Conservation (phyloP, 371 early-diverging fungal genomes). For the Mucor racemosus region DNA sequence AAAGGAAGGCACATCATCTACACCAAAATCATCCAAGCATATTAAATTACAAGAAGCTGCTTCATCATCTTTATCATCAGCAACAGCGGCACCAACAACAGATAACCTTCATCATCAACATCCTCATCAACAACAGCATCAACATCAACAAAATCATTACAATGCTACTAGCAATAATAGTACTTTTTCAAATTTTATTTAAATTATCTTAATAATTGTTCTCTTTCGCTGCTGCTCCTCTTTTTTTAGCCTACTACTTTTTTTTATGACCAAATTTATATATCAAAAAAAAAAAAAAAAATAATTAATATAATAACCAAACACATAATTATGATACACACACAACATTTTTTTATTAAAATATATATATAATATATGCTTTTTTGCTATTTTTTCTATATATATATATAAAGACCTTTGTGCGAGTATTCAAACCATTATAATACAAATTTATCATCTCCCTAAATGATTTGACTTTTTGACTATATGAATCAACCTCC, state of each 20-base stretch:
- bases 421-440: background rate
- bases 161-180: slow-evolving; percentile 13
- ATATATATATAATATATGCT: slow-evolving; percentile 5
- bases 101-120: background rate
- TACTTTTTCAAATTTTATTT: slow-evolving; percentile 35
- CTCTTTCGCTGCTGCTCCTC: slow-evolving; percentile 8
- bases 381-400: slow-evolving; percentile 2
- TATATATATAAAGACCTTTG: background rate
- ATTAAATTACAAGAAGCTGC: slow-evolving; percentile 6
- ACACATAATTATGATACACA: slow-evolving; percentile 9
- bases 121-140: slow-evolving; percentile 3
- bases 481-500: background rate
- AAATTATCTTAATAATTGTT: slow-evolving; percentile 9
- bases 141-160: slow-evolving; percentile 9
- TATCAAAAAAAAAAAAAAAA: slow-evolving; percentile 2
- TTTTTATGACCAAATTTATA: background rate
- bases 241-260: background rate
- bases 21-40: slow-evolving; percentile 7
- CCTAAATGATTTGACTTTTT: background rate
- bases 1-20: slow-evolving; percentile 1
- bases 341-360: background rate
- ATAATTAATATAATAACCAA: slow-evolving; percentile 8
- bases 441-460: background rate
- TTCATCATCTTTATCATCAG: background rate
- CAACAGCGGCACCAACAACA: background rate